Evolutionary conservation across 1,139 yeast species (phyloP), one percentile per base, ranked within the genome.

Genomic region (Schizosaccharomyces versatilis): DNA sequence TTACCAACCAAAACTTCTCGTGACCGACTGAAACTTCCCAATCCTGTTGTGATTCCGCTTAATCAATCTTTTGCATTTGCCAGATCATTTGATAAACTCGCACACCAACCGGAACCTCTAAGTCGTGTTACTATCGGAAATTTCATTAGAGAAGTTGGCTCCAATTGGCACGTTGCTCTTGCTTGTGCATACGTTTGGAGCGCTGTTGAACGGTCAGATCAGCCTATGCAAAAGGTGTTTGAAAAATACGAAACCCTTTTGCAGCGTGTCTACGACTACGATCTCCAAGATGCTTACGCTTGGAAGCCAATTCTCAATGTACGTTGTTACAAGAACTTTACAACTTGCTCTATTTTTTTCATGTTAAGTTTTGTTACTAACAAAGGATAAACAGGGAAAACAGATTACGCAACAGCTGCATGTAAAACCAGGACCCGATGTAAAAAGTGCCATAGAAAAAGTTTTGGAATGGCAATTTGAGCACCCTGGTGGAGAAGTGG

Each of bases 391-490:
- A 24, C 38, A 58, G 60, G 61, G 62, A 7, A 58, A 61, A 12
- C 56, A 57, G 36, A 44, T 61, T 12, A 47, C 54, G 57, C 47
- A 38, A 24, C 14, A 47, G 14, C 36, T 59, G 41, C 49, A 48
- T 42, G 17, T 53, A 36, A 54, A 57, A 24, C 48, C 52, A 2
- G 63, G 63, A 3, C 60, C 56, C 17, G 59, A 60, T 36, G 61
- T 71, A 38, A 52, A 57, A 15, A 60, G 53, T 1, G 68, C 66
- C 1, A 73, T 73, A 2, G 73, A 73, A 58, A 69, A 68, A 47
- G 68, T 72, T 6, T 65, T 74, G 44, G 71, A 68, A 44, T 71
- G 77, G 69, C 70, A 69, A 36, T 68, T 75, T 1, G 67, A 60
- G 42, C 51, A 59, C 39, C 64, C 63, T 7, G 47, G 62, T 64